Conservation (phyloP, 495 filamentous ascomycete genomes). For the Xylaria scruposa region DNA sequence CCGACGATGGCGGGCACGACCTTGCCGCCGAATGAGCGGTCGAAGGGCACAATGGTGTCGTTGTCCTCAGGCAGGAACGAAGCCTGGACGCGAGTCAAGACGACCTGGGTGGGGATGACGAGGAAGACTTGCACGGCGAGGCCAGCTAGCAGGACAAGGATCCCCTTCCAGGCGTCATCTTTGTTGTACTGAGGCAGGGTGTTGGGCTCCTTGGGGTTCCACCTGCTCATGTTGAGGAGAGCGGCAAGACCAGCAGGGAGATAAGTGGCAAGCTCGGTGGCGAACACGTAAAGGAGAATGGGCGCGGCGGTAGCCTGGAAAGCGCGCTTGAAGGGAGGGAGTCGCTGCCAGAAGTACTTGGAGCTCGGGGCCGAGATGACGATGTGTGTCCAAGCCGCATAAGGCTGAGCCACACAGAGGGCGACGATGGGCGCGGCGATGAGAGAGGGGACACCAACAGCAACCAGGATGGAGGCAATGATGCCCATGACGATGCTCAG, state of each 20-base stretch:
- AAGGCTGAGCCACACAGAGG: constrained; percentile 46
- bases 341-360: constrained; percentile 49
- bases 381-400: constrained; percentile 53
- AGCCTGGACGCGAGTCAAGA: constrained; percentile 57
- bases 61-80: constrained; percentile 57
- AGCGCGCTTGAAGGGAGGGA: constrained; percentile 51
- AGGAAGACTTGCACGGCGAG: constrained; percentile 42
- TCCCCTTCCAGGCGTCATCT: constrained; percentile 42
- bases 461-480: constrained; percentile 33
- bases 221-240: constrained; percentile 40
- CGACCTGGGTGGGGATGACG: constrained; percentile 50
- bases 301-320: constrained; percentile 54
- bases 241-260: constrained; percentile 38
- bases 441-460: constrained; percentile 33
- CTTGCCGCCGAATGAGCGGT: constrained; percentile 56
- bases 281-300: constrained; percentile 43
- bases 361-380: constrained; percentile 50
- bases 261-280: constrained; percentile 34
- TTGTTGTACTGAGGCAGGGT: constrained; percentile 30
- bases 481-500: constrained; percentile 26
- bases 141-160: constrained; percentile 37
- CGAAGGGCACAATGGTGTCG: constrained; percentile 58
- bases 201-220: constrained; percentile 31
- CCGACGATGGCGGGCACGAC: constrained; percentile 66
- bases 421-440: constrained; percentile 45